These are phyloP conservation scores for Stagonosporopsis rhizophila DNA, from an alignment of 2,329 filamentous ascomycete genomes.

Conservation along the genomic window DNA sequence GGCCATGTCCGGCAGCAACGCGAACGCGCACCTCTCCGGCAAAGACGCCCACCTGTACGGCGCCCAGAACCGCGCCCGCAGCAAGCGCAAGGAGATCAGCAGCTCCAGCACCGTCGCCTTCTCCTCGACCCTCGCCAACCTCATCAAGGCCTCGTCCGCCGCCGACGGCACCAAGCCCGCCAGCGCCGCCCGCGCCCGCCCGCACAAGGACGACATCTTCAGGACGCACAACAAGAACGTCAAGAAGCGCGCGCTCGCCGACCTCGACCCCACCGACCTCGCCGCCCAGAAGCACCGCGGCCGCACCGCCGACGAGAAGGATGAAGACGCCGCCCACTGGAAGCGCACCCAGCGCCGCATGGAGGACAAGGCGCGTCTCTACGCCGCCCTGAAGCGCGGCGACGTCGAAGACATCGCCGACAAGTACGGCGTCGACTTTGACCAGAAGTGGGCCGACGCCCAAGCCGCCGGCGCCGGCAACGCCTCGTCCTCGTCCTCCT, in stretches of 20 bases:
- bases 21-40: conserved; percentile 36
- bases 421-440: conserved; percentile 84
- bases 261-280: conserved; percentile 62
- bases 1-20: conserved; percentile 9
- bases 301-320: conserved; percentile 62
- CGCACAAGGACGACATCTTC: conserved; percentile 74
- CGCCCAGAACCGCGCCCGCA: conserved; percentile 66
- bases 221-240: conserved; percentile 68
- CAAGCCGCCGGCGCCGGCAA: conserved; percentile 55
- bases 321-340: conserved; percentile 63
- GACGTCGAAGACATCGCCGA: conserved; percentile 71
- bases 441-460: conserved; percentile 88
- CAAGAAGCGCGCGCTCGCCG: conserved; percentile 68
- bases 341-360: conserved; percentile 78
- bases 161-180: conserved; percentile 50
- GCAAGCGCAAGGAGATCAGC: conserved; percentile 67
- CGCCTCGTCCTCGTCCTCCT: conserved; percentile 48
- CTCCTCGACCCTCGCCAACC: conserved; percentile 82
- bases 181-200: conserved; percentile 59
- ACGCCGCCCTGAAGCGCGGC: conserved; percentile 90
- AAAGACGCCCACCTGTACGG: conserved; percentile 78
- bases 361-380: conserved; percentile 88
- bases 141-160: conserved; percentile 65
- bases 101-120: conserved; percentile 81
- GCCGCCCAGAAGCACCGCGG: conserved; percentile 66